Conservation (phyloP, 2,329 filamentous ascomycete species). For the Geosmithia putterillii region DNA sequence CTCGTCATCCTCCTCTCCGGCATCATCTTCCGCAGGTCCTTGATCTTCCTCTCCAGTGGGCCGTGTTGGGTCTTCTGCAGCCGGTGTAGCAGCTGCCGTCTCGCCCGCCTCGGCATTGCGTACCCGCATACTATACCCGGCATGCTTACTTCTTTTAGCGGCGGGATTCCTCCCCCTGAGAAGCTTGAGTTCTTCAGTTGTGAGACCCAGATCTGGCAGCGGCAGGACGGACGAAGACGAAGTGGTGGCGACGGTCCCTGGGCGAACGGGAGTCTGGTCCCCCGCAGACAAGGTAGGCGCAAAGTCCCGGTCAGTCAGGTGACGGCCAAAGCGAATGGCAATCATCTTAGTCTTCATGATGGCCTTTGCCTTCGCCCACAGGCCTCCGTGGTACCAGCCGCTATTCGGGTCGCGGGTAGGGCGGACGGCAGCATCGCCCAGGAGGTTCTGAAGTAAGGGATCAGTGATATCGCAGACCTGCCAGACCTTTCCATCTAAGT, state of each 20-base stretch:
- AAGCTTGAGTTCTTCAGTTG: conserved; percentile 19
- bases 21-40: conserved; percentile 13
- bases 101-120: background rate
- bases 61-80: no score
- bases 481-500: conserved; percentile 79
- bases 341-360: conserved; percentile 83
- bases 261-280: conserved; percentile 18
- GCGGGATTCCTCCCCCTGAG: conserved; percentile 20
- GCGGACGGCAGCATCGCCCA: conserved; percentile 50
- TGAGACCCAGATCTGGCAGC: conserved; percentile 20
- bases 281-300: conserved; percentile 18
- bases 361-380: conserved; percentile 71
- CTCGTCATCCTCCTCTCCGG: conserved; percentile 5
- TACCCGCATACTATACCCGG: conserved; percentile 11
- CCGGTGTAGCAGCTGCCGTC: no score
- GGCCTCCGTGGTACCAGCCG: conserved; percentile 77
- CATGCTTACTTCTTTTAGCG: conserved; percentile 18
- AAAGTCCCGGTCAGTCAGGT: conserved; percentile 27
- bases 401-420: conserved; percentile 49
- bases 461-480: conserved; percentile 89
- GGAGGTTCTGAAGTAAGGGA: conserved; percentile 53
- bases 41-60: conserved; percentile 10
- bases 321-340: conserved; percentile 45
- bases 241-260: conserved; percentile 12
- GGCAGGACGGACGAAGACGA: conserved; percentile 11